phyloP scores from a whole-genome alignment of 768 basidiomycete species.

The Pulveroboletus sp. region DNA sequence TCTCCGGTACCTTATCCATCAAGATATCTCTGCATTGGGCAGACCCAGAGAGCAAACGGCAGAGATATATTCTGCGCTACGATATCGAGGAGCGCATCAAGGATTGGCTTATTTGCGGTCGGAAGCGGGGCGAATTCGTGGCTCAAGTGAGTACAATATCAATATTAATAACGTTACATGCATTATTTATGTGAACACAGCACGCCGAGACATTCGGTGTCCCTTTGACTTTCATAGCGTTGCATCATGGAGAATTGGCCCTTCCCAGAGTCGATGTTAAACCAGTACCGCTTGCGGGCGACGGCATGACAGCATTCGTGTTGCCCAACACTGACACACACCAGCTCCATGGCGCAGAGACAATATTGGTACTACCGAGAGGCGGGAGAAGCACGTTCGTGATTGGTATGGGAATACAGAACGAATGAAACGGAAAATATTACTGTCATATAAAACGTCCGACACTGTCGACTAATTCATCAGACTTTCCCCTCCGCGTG shows the following conservation, averaged over 20 bases:
- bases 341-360: conserved; percentile 81
- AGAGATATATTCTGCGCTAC: conserved; percentile 60
- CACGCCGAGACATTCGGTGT: conserved; percentile 55
- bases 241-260: conserved; percentile 76
- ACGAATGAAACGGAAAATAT: conserved; percentile 8
- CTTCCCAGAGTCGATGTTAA: conserved; percentile 71
- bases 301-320: conserved; percentile 47
- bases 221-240: conserved; percentile 75
- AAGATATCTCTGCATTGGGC: conserved; percentile 79
- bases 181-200: conserved; percentile 33
- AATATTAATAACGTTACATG: not conserved
- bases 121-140: conserved; percentile 77
- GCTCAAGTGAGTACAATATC: conserved; percentile 50
- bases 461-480: not conserved
- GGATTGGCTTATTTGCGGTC: conserved; percentile 88
- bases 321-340: conserved; percentile 73
- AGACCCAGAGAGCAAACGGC: conserved; percentile 37
- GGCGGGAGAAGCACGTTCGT: conserved; percentile 80
- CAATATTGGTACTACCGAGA: conserved; percentile 74
- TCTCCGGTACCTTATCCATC: conserved; percentile 63
- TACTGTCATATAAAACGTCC: not conserved
- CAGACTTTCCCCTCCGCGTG: conserved; percentile 35
- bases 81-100: conserved; percentile 77
- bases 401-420: conserved; percentile 57
- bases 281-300: conserved; percentile 50